Base-by-base conservation (phyloP, 805 yeast genomes). In the Suhomyces sp. region DNA sequence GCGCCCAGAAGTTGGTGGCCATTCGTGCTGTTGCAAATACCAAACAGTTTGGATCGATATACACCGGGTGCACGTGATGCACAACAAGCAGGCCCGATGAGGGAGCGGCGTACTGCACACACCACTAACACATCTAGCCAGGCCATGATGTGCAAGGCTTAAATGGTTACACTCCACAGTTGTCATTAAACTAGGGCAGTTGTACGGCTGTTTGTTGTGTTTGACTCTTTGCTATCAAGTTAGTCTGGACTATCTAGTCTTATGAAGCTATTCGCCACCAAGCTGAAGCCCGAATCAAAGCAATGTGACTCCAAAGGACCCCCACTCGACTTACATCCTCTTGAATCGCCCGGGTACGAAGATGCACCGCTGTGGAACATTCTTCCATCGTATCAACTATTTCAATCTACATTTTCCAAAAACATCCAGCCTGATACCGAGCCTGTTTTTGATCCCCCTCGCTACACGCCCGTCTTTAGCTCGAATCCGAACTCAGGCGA, bases 351-450 rank as follows among this genome's bases (percentile, higher is more conserved):
- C 1, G 60, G 61, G 4, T 51, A 56, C 44, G 69, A 66, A 39
- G 62, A 66, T 15, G 68, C 63, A 22, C 69, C 68, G 17, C 52
- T 60, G 15, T 65, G 69, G 67, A 65, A 63, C 53, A 64, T 66
- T 21, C 63, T 66, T 8, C 71, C 71, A 21, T 63, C 67, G 39
- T 66, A 66, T 54, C 69, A 66, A 51, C 63, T 66, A 39, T 63
- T 57, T 49, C 65, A 64, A 56, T 60, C 66, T 39, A 66, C 71
- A 10, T 66, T 66, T 45, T 60, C 65, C 24, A 66, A 66, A 39
- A 60, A 53, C 39, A 54, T 66, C 24, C 52, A 54, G 20, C 63
- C 68, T 6, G 49, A 53, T 5, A 65, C 66, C 17, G 61, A 64
- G 19, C 53, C 57, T 15, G 39, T 20, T 21, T 52, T 47, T 12